Evolutionary conservation across 257 asterid genomes (phyloP), one percentile per base, ranked within the genome.

Genomic region (Rubia yunnanensis): DNA sequence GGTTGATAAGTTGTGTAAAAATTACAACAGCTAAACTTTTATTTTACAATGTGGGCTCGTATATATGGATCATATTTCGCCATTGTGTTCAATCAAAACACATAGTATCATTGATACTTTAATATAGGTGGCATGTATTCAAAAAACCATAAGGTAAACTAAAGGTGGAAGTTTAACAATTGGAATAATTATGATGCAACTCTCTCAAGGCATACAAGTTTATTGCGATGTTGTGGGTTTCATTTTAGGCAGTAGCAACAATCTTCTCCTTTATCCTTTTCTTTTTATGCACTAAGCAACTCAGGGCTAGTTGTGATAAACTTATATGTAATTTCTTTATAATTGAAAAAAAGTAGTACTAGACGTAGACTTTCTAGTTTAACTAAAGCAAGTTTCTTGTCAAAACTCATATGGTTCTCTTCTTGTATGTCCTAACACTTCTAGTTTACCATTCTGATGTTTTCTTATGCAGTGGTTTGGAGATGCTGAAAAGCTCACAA

Each of bases 391-490:
- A 39, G 34, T 27, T 39, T 44, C 52, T 15, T 44, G 5, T 44
- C 20, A 44, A 44, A 44, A n/a, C n/a, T n/a, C n/a, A n/a, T 61
- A 38, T 22, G 28, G 13, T 22, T 10, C 27, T 60, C 38, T 60
- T n/a, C 30, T 7, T 60, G 24, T 28, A 34, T 46, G 1, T 18
- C 53, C 5, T 18, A n/a, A 31, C 10, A 64, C 30, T 46, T 60
- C 23, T 60, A 60, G 32, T 20, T 60, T 46, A 28, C 22, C 50
- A 14, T 41, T 20, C 58, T 62, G 54, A 49, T 56, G 24, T 58
- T 74, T 77, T 77, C 66, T 79, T 72, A 60, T 90, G 84, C 92
- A 94, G 99, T 94, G 99, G 99, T 94, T 94, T 80, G 99, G 99
- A 65, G 99, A 94, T 57, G 97, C 97, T 67, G 99, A 94, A 76